phyloP scores from a whole-genome alignment of 495 filamentous ascomycete genomes.

The Xylaria curta region DNA sequence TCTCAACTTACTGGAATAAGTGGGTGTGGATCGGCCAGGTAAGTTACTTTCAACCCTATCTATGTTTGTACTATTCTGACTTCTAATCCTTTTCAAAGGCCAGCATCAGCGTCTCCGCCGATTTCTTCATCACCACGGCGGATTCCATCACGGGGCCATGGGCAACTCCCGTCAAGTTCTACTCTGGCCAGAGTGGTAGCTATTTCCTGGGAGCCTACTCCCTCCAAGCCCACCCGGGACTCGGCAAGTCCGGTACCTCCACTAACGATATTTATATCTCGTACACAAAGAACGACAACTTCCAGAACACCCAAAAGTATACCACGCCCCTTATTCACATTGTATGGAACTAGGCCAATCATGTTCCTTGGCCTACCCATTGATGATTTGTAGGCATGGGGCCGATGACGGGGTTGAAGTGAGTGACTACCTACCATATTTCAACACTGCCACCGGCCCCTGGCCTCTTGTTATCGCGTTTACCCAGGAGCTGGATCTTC shows the following conservation, averaged over 20 bases:
- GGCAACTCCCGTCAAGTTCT: constrained; percentile 36
- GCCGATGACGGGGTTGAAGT: background rate
- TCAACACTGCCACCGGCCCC: background rate
- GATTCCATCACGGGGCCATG: constrained; percentile 41
- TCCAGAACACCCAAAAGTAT: background rate
- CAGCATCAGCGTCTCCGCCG: constrained; percentile 29
- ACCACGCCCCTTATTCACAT: constrained; percentile 27
- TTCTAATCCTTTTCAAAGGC: constrained; percentile 9
- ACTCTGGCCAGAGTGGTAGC: constrained; percentile 33
- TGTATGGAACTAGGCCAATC: constrained; percentile 23
- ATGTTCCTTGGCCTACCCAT: background rate
- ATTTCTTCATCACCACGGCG: constrained; percentile 45
- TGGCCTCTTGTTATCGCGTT: background rate
- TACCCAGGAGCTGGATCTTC: background rate
- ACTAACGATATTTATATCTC: constrained; percentile 42
- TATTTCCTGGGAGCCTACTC: constrained; percentile 32
- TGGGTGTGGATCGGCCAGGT: constrained; percentile 46
- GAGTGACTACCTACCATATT: background rate
- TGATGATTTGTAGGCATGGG: background rate
- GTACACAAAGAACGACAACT: constrained; percentile 33
- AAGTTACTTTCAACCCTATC: background rate
- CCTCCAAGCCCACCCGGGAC: constrained; percentile 40
- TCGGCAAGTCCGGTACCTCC: constrained; percentile 23
- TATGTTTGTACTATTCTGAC: background rate
- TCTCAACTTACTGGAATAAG: constrained; percentile 32